Base-by-base conservation (phyloP, 1,284 basidiomycete genomes). In the Pascua guehoae region DNA sequence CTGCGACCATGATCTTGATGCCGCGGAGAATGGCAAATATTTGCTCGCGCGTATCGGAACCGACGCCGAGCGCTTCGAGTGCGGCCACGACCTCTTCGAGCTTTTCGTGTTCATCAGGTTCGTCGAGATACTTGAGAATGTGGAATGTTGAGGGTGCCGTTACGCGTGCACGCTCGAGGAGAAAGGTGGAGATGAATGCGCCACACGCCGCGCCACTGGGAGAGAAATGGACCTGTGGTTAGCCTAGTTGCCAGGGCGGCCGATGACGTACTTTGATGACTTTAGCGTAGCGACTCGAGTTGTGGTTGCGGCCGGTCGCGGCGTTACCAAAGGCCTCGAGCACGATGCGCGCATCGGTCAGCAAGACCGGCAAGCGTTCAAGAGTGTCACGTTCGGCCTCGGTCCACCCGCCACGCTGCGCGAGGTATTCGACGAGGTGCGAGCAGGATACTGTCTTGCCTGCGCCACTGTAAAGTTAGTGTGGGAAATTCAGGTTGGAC, bases 321-420 rank as follows among this genome's bases (percentile, higher is more conserved):
- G 60, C 60, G 54, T 62, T 62, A 18, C 60, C 60, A 38, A 62
- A 62, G 24, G 60, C 57, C 16, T 58, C 60, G 12, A 62, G 57
- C 15, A 62, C 60, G 15, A 52, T 49, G 14, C 59, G 51, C 4
- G 59, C 59, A 9, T 57, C 45, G 14, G 56, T 45, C 16, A 61
- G 49, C 24, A 32, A 32, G 3, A 32, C 24, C 7, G 24, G 24
- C 24, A 32, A 32, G 56, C 57, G 57, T 16, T 54, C 53, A n/a
- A 53, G 54, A 5, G 57, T 53, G 1, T 42, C 41, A 36, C 42
- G 36, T 37, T 45, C 45, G 7, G 52, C 57, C 41, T 54, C 41
- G 4, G 24, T 32, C 24, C 24, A 32, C 4, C 47, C 47, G 32
- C 60, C 60, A 14, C 60, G 60, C 11, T 40, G 46, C 3, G 57